These are phyloP conservation scores for Dryas octopetala DNA, from an alignment of 306 rosid genomes.

Conservation along the genomic window DNA sequence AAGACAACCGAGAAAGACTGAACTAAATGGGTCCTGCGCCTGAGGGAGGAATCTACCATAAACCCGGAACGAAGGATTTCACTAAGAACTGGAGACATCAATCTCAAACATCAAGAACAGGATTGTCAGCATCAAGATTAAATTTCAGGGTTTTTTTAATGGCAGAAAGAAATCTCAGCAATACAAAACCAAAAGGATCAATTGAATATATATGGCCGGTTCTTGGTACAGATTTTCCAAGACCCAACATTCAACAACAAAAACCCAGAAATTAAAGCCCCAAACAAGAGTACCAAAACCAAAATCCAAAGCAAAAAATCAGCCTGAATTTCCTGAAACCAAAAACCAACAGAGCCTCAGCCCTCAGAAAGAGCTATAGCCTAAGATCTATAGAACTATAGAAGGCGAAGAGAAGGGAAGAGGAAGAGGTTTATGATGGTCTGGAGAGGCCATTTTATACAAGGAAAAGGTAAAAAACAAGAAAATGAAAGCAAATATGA, in stretches of 20 bases:
- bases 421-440: slow-evolving; percentile 34
- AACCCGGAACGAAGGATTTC: slow-evolving; percentile 93
- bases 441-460: slow-evolving; percentile 48
- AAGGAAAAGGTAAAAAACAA: slow-evolving; percentile 15
- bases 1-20: slow-evolving; percentile 92
- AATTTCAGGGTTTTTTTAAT: background rate
- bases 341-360: slow-evolving; percentile 12
- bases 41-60: slow-evolving; percentile 69
- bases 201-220: background rate
- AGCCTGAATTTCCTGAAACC: background rate
- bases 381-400: background rate
- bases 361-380: background rate
- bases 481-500: background rate
- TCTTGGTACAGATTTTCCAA: background rate
- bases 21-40: slow-evolving; percentile 86
- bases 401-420: slow-evolving; percentile 11
- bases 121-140: slow-evolving; percentile 32
- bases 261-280: slow-evolving; percentile 6
- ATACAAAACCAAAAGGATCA: slow-evolving; percentile 9
- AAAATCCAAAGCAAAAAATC: background rate
- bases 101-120: slow-evolving; percentile 56
- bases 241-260: slow-evolving; percentile 7
- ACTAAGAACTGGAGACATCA: slow-evolving; percentile 93
- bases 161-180: slow-evolving; percentile 9
- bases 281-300: background rate